phyloP scores from a whole-genome alignment of 164 flowering plant genomes.

The Magnolia officinalis region DNA sequence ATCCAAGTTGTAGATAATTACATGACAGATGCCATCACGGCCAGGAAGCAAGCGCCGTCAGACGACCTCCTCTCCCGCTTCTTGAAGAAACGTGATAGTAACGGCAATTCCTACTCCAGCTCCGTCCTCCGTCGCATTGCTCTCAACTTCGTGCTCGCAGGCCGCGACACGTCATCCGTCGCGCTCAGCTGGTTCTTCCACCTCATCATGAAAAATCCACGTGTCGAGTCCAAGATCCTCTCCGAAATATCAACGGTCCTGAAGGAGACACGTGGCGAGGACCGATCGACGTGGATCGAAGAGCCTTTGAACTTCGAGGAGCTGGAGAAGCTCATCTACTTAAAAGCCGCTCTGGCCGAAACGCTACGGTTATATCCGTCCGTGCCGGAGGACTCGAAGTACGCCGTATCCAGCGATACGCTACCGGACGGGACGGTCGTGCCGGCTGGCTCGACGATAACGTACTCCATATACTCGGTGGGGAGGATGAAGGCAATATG shows the following conservation, averaged over 20 bases:
- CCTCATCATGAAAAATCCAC: slow-evolving; percentile 59
- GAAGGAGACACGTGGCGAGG: slow-evolving; percentile 55
- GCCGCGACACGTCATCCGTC: slow-evolving; percentile 90
- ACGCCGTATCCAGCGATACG: slow-evolving; percentile 58
- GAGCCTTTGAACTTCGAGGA: slow-evolving; percentile 76
- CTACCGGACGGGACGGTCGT: slow-evolving; percentile 73
- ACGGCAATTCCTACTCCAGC: slow-evolving; percentile 44
- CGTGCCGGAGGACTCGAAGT: slow-evolving; percentile 79
- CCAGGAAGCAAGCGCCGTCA: slow-evolving; percentile 51
- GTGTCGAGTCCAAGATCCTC: slow-evolving; percentile 55
- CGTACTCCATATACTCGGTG: slow-evolving; percentile 73
- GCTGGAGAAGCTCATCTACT: slow-evolving; percentile 58
- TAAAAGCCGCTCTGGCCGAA: slow-evolving; percentile 79
- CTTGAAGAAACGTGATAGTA: slow-evolving; percentile 53
- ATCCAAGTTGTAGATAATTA: slow-evolving; percentile 52
- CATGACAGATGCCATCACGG: slow-evolving; percentile 54
- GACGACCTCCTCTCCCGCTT: slow-evolving; percentile 78
- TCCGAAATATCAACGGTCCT: slow-evolving; percentile 52
- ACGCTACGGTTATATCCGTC: slow-evolving; percentile 84
- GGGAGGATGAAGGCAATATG: slow-evolving; percentile 81
- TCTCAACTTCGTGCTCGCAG: slow-evolving; percentile 87
- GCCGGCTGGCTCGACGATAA: slow-evolving; percentile 72
- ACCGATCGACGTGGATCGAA: slow-evolving; percentile 42
- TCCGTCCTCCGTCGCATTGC: slow-evolving; percentile 65
- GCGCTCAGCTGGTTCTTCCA: slow-evolving; percentile 91